Conservation (phyloP, 2,329 filamentous ascomycete genomes). For the Xylaria sp. region DNA sequence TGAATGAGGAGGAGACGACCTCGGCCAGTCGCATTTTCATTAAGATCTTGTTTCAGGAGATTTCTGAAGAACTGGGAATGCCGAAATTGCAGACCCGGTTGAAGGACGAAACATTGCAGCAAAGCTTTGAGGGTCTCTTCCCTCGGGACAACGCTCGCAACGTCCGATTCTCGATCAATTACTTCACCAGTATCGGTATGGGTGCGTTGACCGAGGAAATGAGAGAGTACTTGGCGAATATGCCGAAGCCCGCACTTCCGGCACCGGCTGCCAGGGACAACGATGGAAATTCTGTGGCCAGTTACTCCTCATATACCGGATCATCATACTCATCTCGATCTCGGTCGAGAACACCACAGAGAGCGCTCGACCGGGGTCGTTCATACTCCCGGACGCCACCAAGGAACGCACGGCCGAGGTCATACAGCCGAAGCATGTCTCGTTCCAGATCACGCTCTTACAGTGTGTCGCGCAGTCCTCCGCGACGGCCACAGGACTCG, state of each 20-base stretch:
- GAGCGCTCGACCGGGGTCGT: conserved; percentile 34
- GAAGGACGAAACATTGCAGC: conserved; percentile 70
- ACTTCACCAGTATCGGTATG: conserved; percentile 98
- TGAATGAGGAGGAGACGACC: conserved; percentile 96
- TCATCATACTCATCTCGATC: conserved; percentile 55
- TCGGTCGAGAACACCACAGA: conserved; percentile 39
- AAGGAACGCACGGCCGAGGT: conserved; percentile 30
- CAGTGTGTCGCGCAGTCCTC: conserved; percentile 27
- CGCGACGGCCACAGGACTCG: conserved; percentile 26
- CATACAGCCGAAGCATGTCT: conserved; percentile 34
- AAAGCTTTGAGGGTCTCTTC: conserved; percentile 80
- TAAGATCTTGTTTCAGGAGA: conserved; percentile 93
- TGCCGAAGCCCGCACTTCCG: conserved; percentile 76
- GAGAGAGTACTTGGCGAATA: conserved; percentile 83
- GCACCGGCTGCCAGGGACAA: conserved; percentile 57
- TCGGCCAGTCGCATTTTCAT: conserved; percentile 96
- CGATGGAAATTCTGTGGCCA: conserved; percentile 67
- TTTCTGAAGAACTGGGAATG: conserved; percentile 82
- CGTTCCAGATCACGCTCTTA: conserved; percentile 32
- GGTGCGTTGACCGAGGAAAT: conserved; percentile 90
- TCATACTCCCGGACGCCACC: conserved; percentile 34
- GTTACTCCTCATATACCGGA: conserved; percentile 69
- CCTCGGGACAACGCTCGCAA: conserved; percentile 84
- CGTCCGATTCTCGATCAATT: conserved; percentile 96
- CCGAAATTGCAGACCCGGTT: conserved; percentile 70